These are phyloP conservation scores for Poa pratensis DNA, from an alignment of 176 grass and related monocot genomes.

Conservation along the genomic window DNA sequence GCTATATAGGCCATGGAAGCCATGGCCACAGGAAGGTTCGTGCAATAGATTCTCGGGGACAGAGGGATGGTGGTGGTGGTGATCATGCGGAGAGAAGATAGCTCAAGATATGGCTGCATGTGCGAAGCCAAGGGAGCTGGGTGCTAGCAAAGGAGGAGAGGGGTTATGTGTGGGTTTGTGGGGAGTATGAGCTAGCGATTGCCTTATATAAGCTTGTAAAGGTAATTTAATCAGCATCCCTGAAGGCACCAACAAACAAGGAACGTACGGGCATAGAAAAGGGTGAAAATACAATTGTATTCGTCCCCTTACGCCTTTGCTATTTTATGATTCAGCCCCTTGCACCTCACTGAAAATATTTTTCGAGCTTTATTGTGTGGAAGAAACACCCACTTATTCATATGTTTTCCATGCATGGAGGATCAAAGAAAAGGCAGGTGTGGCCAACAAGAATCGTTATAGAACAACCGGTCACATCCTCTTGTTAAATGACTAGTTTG, in stretches of 20 bases:
- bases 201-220: conserved; percentile 47
- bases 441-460: too few relatives aligned
- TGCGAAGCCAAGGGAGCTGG: conserved; percentile 15
- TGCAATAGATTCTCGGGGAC: conserved; percentile 27
- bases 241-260: background rate
- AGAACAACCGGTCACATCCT: too few relatives aligned
- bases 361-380: background rate
- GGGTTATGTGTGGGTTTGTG: conserved; percentile 57
- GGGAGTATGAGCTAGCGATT: conserved; percentile 29
- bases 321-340: background rate
- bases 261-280: background rate
- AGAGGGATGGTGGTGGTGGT: conserved; percentile 46
- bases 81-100: conserved; percentile 45
- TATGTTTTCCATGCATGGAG: too few relatives aligned
- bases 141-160: conserved; percentile 11
- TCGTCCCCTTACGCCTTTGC: background rate
- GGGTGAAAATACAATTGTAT: background rate
- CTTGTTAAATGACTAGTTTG: too few relatives aligned
- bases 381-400: background rate
- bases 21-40: conserved; percentile 50
- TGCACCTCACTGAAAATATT: background rate
- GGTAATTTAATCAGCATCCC: conserved; percentile 3
- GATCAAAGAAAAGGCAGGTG: too few relatives aligned
- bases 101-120: conserved; percentile 60
- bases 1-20: conserved; percentile 61